Percentiles rank a stretch among this genome's conserved stretches.
Conservation (phyloP, 2,329 filamentous ascomycete genomes). For the Neonectria coccinea region DNA sequence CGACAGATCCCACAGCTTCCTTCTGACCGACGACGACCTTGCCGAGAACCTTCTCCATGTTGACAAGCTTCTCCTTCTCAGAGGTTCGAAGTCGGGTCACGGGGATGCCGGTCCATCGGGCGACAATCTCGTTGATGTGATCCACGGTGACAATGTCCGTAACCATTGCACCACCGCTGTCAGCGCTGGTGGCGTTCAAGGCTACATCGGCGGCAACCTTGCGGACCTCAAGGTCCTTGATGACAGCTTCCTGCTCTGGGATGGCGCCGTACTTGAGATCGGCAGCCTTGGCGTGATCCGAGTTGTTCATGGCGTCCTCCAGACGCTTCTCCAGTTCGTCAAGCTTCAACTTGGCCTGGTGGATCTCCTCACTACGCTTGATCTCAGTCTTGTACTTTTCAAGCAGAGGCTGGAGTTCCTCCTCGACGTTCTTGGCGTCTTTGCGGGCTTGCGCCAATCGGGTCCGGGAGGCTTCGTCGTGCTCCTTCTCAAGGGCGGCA, state of each 20-base stretch:
- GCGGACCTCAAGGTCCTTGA: slow-evolving; percentile 83
- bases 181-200: slow-evolving; percentile 66
- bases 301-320: slow-evolving; percentile 89
- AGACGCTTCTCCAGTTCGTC: slow-evolving; percentile 91
- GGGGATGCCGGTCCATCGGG: slow-evolving; percentile 97
- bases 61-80: slow-evolving; percentile 97
- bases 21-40: slow-evolving; percentile 93
- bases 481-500: slow-evolving; percentile 91
- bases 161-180: slow-evolving; percentile 78
- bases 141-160: slow-evolving; percentile 96
- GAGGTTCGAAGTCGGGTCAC: slow-evolving; percentile 93
- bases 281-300: slow-evolving; percentile 87
- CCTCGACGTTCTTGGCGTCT: slow-evolving; percentile 93
- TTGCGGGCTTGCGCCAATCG: slow-evolving; percentile 86
- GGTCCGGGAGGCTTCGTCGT: slow-evolving; percentile 89
- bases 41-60: slow-evolving; percentile 90
- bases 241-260: slow-evolving; percentile 85
- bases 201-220: slow-evolving; percentile 82
- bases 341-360: slow-evolving; percentile 94
- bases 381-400: slow-evolving; percentile 98
- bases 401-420: slow-evolving; percentile 89
- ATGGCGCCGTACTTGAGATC: slow-evolving; percentile 98
- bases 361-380: slow-evolving; percentile 88
- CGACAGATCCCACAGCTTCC: slow-evolving; percentile 92
- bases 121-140: slow-evolving; percentile 98